Conservation (phyloP, 371 early-diverging fungal genomes). For the Chytridium lagenaria region DNA sequence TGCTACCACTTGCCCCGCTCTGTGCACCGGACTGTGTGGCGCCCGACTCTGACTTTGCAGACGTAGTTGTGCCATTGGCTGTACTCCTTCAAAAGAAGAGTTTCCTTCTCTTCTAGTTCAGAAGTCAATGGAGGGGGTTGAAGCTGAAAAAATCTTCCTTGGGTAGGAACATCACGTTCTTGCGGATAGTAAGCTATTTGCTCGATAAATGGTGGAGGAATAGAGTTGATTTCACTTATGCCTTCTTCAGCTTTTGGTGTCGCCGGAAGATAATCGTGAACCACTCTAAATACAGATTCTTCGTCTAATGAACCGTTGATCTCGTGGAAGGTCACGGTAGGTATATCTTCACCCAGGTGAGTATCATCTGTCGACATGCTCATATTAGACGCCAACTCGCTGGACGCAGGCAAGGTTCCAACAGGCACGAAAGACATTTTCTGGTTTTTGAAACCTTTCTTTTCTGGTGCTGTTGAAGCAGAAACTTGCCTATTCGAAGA, state of each 20-base stretch:
- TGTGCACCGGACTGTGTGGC: neutral
- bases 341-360: conserved; percentile 37
- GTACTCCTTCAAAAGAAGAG: neutral
- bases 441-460: conserved; percentile 33
- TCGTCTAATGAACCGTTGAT: conserved; percentile 42
- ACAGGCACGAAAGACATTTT: neutral
- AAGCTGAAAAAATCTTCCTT: conserved; percentile 37
- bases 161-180: conserved; percentile 35
- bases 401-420: conserved; percentile 3
- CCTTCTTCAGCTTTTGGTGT: conserved; percentile 34
- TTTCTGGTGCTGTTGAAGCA: conserved; percentile 36
- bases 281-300: conserved; percentile 43
- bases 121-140: conserved; percentile 23
- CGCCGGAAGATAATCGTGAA: conserved; percentile 46
- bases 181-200: conserved; percentile 46
- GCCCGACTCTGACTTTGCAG: conserved; percentile 1
- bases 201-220: conserved; percentile 44
- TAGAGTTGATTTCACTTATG: conserved; percentile 18
- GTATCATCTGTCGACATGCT: conserved; percentile 27
- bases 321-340: conserved; percentile 34
- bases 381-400: conserved; percentile 15
- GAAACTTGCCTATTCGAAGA: conserved; percentile 21
- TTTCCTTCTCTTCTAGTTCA: conserved; percentile 40
- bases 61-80: neutral
- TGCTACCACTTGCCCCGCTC: neutral